Evolutionary conservation across 179 eudicot genomes (phyloP).

Genomic region (Beta macrorhiza): DNA sequence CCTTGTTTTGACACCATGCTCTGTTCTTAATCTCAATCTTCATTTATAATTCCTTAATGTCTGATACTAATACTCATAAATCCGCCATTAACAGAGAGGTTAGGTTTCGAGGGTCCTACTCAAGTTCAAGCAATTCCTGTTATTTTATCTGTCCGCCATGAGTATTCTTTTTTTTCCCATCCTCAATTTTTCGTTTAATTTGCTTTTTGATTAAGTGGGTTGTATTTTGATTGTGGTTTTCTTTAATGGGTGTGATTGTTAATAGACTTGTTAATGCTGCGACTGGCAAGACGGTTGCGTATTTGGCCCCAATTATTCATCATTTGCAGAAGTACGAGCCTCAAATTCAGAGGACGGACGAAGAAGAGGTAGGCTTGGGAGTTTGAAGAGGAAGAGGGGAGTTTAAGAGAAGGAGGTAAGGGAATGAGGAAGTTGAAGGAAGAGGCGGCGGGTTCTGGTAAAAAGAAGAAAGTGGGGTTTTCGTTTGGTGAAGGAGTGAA

Average conservation of each 20-base stretch:
- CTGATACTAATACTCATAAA: not conserved
- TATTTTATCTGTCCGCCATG: conserved; percentile 78
- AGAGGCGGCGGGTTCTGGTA: too few relatives aligned
- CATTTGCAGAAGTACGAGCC: conserved; percentile 60
- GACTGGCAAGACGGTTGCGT: conserved; percentile 88
- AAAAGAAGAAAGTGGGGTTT: too few relatives aligned
- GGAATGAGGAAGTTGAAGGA: too few relatives aligned
- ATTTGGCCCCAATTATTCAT: conserved; percentile 93
- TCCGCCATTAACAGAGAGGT: conserved; percentile 47
- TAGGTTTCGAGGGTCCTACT: conserved; percentile 78
- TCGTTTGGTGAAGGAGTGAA: too few relatives aligned
- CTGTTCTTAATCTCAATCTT: not conserved
- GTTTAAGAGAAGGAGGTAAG: too few relatives aligned
- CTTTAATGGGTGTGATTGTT: conserved; percentile 32
- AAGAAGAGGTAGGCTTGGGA: too few relatives aligned
- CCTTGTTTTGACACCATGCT: too few relatives aligned
- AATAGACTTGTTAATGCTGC: conserved; percentile 93
- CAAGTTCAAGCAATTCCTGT: conserved; percentile 91
- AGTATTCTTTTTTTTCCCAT: conserved; percentile 35
- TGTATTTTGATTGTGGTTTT: conserved; percentile 11
- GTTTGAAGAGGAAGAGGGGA: too few relatives aligned
- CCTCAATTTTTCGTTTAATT: not conserved
- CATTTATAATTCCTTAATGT: not conserved
- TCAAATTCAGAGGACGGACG: conserved; percentile 74
- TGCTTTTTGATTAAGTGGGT: not conserved